Percentiles rank a stretch among this genome's conserved stretches.
phyloP scores from a whole-genome alignment of 495 filamentous ascomycete species.

The Hypoxylon cercidicola region DNA sequence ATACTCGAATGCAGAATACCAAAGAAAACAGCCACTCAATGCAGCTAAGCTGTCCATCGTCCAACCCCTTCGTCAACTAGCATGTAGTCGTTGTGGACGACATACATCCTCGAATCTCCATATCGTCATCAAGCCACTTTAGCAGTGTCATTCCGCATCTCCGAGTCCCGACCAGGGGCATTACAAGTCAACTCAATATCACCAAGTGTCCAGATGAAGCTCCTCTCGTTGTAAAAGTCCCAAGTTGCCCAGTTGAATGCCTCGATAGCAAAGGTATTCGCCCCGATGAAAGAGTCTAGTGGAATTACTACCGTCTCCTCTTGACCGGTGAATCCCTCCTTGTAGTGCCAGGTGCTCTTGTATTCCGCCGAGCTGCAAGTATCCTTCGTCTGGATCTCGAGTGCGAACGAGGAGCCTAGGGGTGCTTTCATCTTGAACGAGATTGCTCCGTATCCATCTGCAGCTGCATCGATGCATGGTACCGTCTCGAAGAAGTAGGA shows the following conservation, averaged over 20 bases:
- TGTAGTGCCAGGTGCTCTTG: slow-evolving; percentile 21
- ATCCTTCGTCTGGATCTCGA: slow-evolving; percentile 33
- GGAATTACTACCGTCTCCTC: slow-evolving; percentile 5
- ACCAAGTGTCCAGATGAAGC: slow-evolving; percentile 10
- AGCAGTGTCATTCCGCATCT: not conserved
- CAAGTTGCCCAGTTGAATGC: slow-evolving; percentile 32
- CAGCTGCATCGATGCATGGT: slow-evolving; percentile 17
- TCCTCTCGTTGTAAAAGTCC: not conserved
- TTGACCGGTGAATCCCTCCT: slow-evolving; percentile 8
- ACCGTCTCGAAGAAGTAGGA: slow-evolving; percentile 36
- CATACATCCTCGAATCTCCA: no score
- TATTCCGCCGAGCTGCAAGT: slow-evolving; percentile 7
- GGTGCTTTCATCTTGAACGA: slow-evolving; percentile 27
- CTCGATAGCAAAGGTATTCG: slow-evolving; percentile 12
- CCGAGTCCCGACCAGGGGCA: not conserved
- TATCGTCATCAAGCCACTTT: not conserved
- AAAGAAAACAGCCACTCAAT: no score
- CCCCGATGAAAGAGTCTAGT: slow-evolving; percentile 19
- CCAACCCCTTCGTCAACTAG: no score
- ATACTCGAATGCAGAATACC: no score
- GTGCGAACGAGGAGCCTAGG: slow-evolving; percentile 14
- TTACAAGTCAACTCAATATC: slow-evolving; percentile 9
- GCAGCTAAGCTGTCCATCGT: no score
- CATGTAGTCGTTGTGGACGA: no score
- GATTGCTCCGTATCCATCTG: slow-evolving; percentile 13